Base-by-base conservation (phyloP, 1,139 yeast genomes). In the Lodderomyces pseudojiufengensis region DNA sequence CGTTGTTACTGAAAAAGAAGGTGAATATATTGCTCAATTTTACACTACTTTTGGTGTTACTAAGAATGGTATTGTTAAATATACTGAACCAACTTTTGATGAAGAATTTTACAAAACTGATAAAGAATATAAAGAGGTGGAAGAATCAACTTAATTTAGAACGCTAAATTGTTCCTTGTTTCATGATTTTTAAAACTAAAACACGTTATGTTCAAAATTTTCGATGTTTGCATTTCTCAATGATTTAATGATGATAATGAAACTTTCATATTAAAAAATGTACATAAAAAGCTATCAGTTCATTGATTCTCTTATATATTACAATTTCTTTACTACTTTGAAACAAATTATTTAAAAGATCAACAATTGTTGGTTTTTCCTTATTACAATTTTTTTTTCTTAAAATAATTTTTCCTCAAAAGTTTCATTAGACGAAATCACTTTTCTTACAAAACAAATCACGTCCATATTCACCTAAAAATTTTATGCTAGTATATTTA, bases 11-110 rank as follows among this genome's bases (percentile, higher is more conserved):
- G 90, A 81, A 54, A 80, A 78, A 65, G 80, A 80, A 48, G 83
- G 80, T 40, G 83, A 79, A 55, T 65, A 58, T 44, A 73, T 84
- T 50, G 87, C 85, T 27, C 88, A 84, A 64, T 80, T 69, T 60
- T 84, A 80, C 65, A 78, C 88, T 47, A 84, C 94, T 33, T 76
- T 84, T 52, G 90, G 85, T 35, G 61, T 84, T 50, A 83, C 90
- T 57, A 78, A 78, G 62, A 78, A 76, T 52, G 92, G 92, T 39
- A 69, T 80, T 49, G 77, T 81, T 49, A 78, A 76, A 65, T 72
- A 80, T 52, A 76, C 90, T 34, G 67, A 76, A 20, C 84, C 86
- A 8, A 57, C 75, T 23, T 76, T 81, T 46, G 67, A 76, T 45
- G 56, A 61, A 8, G 62, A 54, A 21, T 59, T 65, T 43, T 70